Base-by-base conservation (phyloP, 73 alveolate species). In the Paramecium sexaurelia region DNA sequence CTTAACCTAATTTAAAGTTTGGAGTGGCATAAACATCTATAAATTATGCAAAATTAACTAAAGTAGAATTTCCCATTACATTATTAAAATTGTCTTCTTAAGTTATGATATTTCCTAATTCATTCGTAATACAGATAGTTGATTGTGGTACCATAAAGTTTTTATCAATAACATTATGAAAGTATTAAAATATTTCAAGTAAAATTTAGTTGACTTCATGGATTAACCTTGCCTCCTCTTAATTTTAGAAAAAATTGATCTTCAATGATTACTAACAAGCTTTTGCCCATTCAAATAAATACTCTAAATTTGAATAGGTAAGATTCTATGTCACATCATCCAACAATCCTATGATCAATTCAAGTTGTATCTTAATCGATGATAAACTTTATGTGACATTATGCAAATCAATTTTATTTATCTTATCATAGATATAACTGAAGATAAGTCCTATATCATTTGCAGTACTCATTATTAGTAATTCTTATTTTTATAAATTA, bases 341-440 rank as follows among this genome's bases (percentile, higher is more conserved):
- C 67, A 61, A 11, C 26, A 26, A 61, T 26, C 45, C 43, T 11
- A 29, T 20, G 3, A 61, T 61, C 17, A 26, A 27, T 24, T 61
- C 47, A 24, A 61, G 83, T 15, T 61, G 22, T 11, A 26, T 61
- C 26, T 61, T 8, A 0, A 61, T 61, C 0, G 83, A 61, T 15
- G 20, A n/a, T 29, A 61, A 61, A 61, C 45, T 61, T n/a, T 61
- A 15, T 26, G 39, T 9, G 83, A 61, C 19, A 13, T 61, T 61
- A 45, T 61, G 43, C 5, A n/a, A 20, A 61, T 26, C 27, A 13
- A 61, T 26, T 20, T 61, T 61, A 20, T 19, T 61, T 26, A 61
- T 61, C 83, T 61, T 61, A 15, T 61, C 83, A 61, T 61, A 61
- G 19, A 32, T 24, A 24, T 61, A 61, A 61, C 83, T 61, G 43